Conservation (phyloP, 2,329 filamentous ascomycete species). For the Aspergillus ibericus region DNA sequence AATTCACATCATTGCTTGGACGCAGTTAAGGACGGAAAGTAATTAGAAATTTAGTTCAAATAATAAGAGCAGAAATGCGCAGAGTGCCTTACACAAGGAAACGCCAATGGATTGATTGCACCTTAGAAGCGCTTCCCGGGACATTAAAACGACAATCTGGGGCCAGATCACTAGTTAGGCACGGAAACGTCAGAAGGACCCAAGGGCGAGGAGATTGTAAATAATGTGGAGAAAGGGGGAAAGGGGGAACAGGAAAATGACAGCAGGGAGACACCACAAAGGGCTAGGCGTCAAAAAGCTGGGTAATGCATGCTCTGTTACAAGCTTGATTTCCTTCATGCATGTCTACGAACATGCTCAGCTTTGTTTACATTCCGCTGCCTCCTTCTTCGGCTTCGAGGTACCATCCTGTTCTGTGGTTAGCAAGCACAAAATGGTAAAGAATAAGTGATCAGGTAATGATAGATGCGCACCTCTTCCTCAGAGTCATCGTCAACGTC, state of each 20-base stretch:
- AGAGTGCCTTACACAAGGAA: not conserved
- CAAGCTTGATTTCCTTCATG: not conserved
- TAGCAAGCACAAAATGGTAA: not conserved
- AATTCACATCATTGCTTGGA: not conserved
- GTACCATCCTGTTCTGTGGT: slow-evolving; percentile 67
- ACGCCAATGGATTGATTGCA: not conserved
- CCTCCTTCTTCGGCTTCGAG: slow-evolving; percentile 89
- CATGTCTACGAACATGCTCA: slow-evolving; percentile 47
- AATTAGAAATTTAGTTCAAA: not conserved
- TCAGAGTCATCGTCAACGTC: slow-evolving; percentile 65
- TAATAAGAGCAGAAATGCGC: not conserved
- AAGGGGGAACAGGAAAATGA: slow-evolving; percentile 34
- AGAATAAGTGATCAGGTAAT: not conserved
- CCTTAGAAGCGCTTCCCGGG: not conserved
- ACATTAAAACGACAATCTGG: slow-evolving; percentile 17
- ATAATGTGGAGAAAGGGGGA: slow-evolving; percentile 20
- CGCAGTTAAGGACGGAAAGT: not conserved
- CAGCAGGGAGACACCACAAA: not conserved
- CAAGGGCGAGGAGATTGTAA: not conserved
- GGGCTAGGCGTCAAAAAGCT: not conserved
- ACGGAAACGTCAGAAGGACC: not conserved
- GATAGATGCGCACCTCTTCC: slow-evolving; percentile 45
- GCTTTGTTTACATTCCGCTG: slow-evolving; percentile 95
- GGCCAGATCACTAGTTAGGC: slow-evolving; percentile 7
- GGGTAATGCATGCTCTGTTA: not conserved